Conservation (phyloP, 164 flowering plant genomes). For the Kalanchoe fedtschenkoi region DNA sequence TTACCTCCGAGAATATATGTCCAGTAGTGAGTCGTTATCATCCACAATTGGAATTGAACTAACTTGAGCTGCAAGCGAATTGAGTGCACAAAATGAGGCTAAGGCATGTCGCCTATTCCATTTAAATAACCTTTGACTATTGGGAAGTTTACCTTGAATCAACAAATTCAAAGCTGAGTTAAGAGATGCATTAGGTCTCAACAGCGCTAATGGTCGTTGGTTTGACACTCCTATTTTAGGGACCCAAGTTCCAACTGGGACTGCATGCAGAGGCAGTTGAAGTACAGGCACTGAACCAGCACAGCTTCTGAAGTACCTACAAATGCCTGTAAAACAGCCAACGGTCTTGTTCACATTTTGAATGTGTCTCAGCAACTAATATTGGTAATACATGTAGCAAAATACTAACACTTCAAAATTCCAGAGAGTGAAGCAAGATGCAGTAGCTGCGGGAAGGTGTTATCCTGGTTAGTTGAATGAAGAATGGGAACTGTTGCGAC, state of each 20-base stretch:
- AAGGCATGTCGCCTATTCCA: not conserved
- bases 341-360: constrained; percentile 15
- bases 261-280: constrained; percentile 40
- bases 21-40: constrained; percentile 73
- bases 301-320: constrained; percentile 63
- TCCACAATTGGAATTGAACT: constrained; percentile 94
- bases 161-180: constrained; percentile 61
- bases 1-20: constrained; percentile 81
- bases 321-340: constrained; percentile 47
- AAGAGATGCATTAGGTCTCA: constrained; percentile 73
- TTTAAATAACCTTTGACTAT: not conserved
- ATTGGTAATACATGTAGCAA: not conserved
- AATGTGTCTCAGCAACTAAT: constrained; percentile 3
- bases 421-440: constrained; percentile 89
- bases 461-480: constrained; percentile 59
- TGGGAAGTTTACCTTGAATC: constrained; percentile 48
- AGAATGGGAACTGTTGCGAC: constrained; percentile 73
- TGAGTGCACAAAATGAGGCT: not conserved
- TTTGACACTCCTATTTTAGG: constrained; percentile 65
- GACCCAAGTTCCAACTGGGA: constrained; percentile 87
- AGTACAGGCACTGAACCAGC: constrained; percentile 44
- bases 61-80: constrained; percentile 49
- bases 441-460: constrained; percentile 72
- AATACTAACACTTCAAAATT: constrained; percentile 66
- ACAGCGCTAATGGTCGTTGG: constrained; percentile 55